Evolutionary conservation across 768 basidiomycete genomes (phyloP), one percentile per base, ranked within the genome.

Genomic region (Tricholoma furcatifolium): DNA sequence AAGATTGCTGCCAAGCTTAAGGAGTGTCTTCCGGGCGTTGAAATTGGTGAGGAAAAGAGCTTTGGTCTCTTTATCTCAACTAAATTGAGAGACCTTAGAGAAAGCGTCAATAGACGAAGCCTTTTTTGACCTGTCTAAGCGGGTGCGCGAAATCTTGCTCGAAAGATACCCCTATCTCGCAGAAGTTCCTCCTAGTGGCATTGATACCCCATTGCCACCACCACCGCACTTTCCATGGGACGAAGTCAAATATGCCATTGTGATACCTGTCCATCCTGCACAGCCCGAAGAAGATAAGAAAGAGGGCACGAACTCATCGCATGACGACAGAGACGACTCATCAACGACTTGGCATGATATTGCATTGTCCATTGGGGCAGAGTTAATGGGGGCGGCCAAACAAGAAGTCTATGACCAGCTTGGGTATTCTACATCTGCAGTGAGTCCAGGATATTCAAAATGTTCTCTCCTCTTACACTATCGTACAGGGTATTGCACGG

Each of bases 71-170:
- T 34, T 50, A 34, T 23, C 15, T 9, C 2, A 20, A 23, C 30
- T 24, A 38, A 12, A 1, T 6, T 43, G 40, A 42, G 40, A 42
- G 34, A 51, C 34, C 20, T 3, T 10, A 94, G 96, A 99, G 70
- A 97, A 95, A 66, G 97, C 97, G 20, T 96, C 93, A 0, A 97
- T 98, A 32, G 97, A 98, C 62, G 97, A 99, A 64, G 93, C 92
- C 0, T 99, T 95, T 68, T 83, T 98, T 51, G 96, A 98, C 67
- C 81, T 98, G 51, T 91, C 93, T 3, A 77, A 77, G 8, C 86
- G 88, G 31, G 84, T 93, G n/a, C 84, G 91, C 34, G 81, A 86
- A 51, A 72, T 80, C 41, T 69, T 99, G 2, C 72, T 98, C 2
- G 76, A 81, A 44, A 75, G 83, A 38, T 92, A 87, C 62, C 91